Percentiles rank a stretch among this genome's conserved stretches.
Evolutionary conservation across 768 basidiomycete species (phyloP).

Genomic region (Exidia glandulosa): DNA sequence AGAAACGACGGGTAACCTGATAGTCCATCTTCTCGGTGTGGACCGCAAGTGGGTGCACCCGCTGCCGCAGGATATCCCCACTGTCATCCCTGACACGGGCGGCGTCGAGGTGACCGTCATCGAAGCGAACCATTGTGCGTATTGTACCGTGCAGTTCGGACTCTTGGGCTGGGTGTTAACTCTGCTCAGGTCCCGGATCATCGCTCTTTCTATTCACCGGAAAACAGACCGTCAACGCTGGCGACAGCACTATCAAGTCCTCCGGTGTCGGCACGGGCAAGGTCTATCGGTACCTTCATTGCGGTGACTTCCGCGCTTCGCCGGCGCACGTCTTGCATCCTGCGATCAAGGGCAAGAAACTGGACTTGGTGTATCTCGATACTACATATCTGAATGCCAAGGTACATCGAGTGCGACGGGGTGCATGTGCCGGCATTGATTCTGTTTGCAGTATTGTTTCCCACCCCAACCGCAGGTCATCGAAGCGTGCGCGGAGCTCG

Average conservation of each 20-base stretch:
- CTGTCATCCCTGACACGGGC: slow-evolving; percentile 65
- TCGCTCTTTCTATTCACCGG: slow-evolving; percentile 93
- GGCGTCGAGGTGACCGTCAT: slow-evolving; percentile 87
- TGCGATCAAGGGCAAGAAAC: slow-evolving; percentile 61
- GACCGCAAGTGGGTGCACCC: slow-evolving; percentile 83
- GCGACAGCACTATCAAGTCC: slow-evolving; percentile 69
- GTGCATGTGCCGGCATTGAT: not conserved
- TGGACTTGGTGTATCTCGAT: slow-evolving; percentile 88
- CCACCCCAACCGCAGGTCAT: slow-evolving; percentile 93
- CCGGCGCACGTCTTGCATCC: slow-evolving; percentile 83
- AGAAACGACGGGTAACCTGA: slow-evolving; percentile 82
- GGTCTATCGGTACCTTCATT: slow-evolving; percentile 84
- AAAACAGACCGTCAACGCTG: slow-evolving; percentile 76
- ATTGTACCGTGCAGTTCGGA: not conserved
- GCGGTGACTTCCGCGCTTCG: slow-evolving; percentile 87
- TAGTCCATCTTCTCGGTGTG: slow-evolving; percentile 83
- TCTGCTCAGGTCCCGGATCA: slow-evolving; percentile 59
- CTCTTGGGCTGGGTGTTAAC: not conserved
- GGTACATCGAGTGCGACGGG: slow-evolving; percentile 24
- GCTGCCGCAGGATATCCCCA: slow-evolving; percentile 69
- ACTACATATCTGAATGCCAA: slow-evolving; percentile 92
- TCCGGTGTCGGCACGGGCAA: slow-evolving; percentile 55
- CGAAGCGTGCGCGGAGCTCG: slow-evolving; percentile 80
- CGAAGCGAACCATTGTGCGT: slow-evolving; percentile 89
- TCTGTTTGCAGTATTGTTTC: slow-evolving; percentile 63